Evolutionary conservation across 2,329 filamentous ascomycete species (phyloP), one percentile per base, ranked within the genome.

Genomic region (Ophiostoma himal-ulmi): DNA sequence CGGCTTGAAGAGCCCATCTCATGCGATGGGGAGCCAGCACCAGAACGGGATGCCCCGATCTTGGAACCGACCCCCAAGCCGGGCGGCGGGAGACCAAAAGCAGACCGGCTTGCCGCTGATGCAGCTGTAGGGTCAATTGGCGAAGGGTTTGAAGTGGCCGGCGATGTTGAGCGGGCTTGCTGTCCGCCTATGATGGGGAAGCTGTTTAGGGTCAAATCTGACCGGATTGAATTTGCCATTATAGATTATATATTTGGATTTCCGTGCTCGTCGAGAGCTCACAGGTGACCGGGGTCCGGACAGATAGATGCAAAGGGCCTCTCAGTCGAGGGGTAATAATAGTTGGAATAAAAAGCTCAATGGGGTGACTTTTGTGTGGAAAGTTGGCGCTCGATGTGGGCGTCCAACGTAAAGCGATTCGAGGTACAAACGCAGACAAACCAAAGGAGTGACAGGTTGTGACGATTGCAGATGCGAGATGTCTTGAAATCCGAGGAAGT

Each of bases 1-100:
- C 94, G 87, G 78, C 94, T 79, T 74, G 87, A 89, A 71, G 90
- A 88, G 64, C 83, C 81, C 78, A 93, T 88, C 75, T 98, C 95
- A 83, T 97, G 94, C 81, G 94, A 97, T 77, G 95, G 95, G 85
- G 95, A 99, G 79, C 94, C 94, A 83, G 93, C 89, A 84, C 94
- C 93, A 78, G 94, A 91, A 83, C 94, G 87, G 77, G 87, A 80
- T 76, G 81, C 83, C 73, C 84, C 80, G 84, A 89, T 88, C 78
- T 88, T 88, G 76, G 81, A 81, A 72, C 83, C 80, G 72, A 84
- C 81, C 72, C 83, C 89, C 75, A 92, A 81, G 71, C 86, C 84
- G 76, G 87, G 87, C 66, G 90, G 87, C 67, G 90, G 83, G 90
- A 83, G 73, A 91, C 88, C 89, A 78, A 94, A 91, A 30, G 92